phyloP scores from a whole-genome alignment of 2,329 filamentous ascomycete genomes.

The Elsinoe australis region DNA sequence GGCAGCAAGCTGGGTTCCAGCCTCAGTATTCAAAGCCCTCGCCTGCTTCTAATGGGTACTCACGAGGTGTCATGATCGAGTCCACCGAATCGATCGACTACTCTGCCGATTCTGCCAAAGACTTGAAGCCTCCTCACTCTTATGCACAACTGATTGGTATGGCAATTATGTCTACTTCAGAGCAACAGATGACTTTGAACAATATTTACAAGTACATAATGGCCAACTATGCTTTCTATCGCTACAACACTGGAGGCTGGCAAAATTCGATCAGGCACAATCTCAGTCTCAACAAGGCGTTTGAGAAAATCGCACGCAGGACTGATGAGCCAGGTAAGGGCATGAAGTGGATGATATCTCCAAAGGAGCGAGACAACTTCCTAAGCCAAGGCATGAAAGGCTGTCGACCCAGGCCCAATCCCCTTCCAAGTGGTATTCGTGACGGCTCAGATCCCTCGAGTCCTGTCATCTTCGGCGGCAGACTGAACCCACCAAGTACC shows the following conservation, averaged over 20 bases:
- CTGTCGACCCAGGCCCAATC: slow-evolving; percentile 32
- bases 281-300: slow-evolving; percentile 86
- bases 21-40: slow-evolving; percentile 35
- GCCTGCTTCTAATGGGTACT: slow-evolving; percentile 37
- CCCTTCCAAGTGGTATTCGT: slow-evolving; percentile 26
- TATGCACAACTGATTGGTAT: slow-evolving; percentile 97
- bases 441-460: slow-evolving; percentile 25
- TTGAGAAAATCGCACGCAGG: slow-evolving; percentile 83
- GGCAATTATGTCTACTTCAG: slow-evolving; percentile 77
- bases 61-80: slow-evolving; percentile 46
- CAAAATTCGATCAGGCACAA: slow-evolving; percentile 99
- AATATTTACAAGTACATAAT: slow-evolving; percentile 94
- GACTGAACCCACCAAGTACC: slow-evolving; percentile 12
- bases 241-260: slow-evolving; percentile 80
- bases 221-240: slow-evolving; percentile 86
- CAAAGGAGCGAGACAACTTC: slow-evolving; percentile 80
- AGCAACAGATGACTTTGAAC: slow-evolving; percentile 82
- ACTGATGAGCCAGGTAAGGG: slow-evolving; percentile 96
- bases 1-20: slow-evolving; percentile 22
- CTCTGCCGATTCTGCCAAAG: slow-evolving; percentile 73
- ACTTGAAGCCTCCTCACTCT: slow-evolving; percentile 91
- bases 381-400: slow-evolving; percentile 55
- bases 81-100: slow-evolving; percentile 59
- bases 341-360: slow-evolving; percentile 96
- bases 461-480: slow-evolving; percentile 38